Base-by-base conservation (phyloP, 2,329 filamentous ascomycete species). In the Exophiala spinifera region DNA sequence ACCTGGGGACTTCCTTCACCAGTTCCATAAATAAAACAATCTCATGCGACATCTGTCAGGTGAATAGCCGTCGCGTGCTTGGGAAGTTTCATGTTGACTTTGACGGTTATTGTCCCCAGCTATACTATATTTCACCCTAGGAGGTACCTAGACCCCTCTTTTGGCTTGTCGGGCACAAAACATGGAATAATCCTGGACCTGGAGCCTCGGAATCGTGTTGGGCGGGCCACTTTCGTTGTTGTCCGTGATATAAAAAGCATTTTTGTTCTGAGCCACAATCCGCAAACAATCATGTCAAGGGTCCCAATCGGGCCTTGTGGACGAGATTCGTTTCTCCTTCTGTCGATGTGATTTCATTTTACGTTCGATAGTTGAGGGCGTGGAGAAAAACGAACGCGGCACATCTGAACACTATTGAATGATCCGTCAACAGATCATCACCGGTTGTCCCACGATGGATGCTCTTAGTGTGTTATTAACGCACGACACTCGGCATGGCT, bases 291-390 rank as follows among this genome's bases (percentile, higher is more conserved):
- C n/a, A n/a, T 37, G 34, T 36, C 13, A 47, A 36, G 11, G n/a
- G 21, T 13, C 20, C n/a, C 4, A 25, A 44, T 23, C 14, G 10
- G 20, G 42, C 28, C 13, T 31, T 46, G 14, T 39, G 48, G 43
- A 25, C 15, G 42, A 15, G 13, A 49, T 39, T 20, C 36, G 15
- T 39, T n/a, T 39, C 36, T 39, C 36, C 4, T 39, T 44, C 19
- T 46, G 52, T 33, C 42, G 33, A 50, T 53, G 50, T 56, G 37
- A 60, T 60, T 53, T 60, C 44, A 54, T 51, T 60, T n/a, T 57
- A 45, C 53, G 39, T 60, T 60, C 57, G 51, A 60, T 60, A 60
- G 57, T 54, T 40, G 33, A 54, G n/a, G 15, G 17, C 31, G 43
- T 33, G 57, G 46, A 33, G 37, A 51, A 43, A 19, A 31, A 21